A percentile compares a stretch with the other conserved stretches of the same genome.
These are phyloP conservation scores for Elsinoe australis DNA, from an alignment of 2,329 filamentous ascomycete species.

Conservation along the genomic window DNA sequence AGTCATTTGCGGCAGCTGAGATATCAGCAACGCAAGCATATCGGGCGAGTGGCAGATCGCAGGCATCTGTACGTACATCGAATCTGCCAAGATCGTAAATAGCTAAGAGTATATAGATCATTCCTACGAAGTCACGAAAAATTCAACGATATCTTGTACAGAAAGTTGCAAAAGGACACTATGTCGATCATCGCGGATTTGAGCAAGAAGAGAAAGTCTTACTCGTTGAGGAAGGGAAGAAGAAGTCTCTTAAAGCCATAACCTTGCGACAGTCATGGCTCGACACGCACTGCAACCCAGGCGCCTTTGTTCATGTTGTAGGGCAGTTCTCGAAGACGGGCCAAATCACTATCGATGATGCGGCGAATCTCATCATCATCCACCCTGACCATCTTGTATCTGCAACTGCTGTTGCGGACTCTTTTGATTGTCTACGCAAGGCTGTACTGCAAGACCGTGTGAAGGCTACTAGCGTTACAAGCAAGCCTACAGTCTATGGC, in stretches of 20 bases:
- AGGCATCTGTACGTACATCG: slow-evolving; percentile 48
- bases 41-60: slow-evolving; percentile 33
- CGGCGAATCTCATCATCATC: slow-evolving; percentile 74
- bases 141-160: slow-evolving; percentile 84
- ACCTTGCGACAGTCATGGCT: slow-evolving; percentile 79
- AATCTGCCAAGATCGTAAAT: slow-evolving; percentile 20
- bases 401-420: slow-evolving; percentile 91
- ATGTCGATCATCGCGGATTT: slow-evolving; percentile 55
- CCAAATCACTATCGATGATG: slow-evolving; percentile 75
- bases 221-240: slow-evolving; percentile 70
- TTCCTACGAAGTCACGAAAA: slow-evolving; percentile 59
- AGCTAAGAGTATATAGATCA: slow-evolving; percentile 40
- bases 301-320: slow-evolving; percentile 78
- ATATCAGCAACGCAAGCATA: slow-evolving; percentile 63
- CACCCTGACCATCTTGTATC: slow-evolving; percentile 95
- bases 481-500: slow-evolving; percentile 78
- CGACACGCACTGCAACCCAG: slow-evolving; percentile 65
- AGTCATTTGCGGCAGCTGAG: slow-evolving; percentile 59
- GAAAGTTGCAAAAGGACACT: slow-evolving; percentile 62
- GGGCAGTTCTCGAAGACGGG: slow-evolving; percentile 63
- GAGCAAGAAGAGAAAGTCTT: slow-evolving; percentile 47
- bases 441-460: slow-evolving; percentile 92
- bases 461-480: slow-evolving; percentile 77
- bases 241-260: slow-evolving; percentile 58
- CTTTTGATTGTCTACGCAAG: slow-evolving; percentile 81